Evolutionary conservation across 768 basidiomycete genomes (phyloP), one percentile per base, ranked within the genome.

Genomic region (Lyophyllum atratum): DNA sequence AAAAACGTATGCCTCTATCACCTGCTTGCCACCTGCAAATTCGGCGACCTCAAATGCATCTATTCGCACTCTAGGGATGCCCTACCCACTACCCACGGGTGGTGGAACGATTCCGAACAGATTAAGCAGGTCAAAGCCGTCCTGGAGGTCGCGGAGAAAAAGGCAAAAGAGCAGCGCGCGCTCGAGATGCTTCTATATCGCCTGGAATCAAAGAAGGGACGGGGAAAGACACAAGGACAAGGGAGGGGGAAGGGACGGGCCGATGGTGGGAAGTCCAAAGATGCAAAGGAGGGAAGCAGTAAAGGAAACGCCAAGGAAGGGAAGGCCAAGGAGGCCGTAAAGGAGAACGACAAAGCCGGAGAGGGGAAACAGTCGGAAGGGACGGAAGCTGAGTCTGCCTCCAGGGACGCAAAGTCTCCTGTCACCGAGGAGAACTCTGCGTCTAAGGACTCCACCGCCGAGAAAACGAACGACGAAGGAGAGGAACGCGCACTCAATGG

Each of bases 1-100:
- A 74, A 76, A 51, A 86, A 82, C 42, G 79, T 82, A n/a, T 82
- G 80, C 62, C 46, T 72, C 29, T 75, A 72, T 63, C 74, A 70
- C 59, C 64, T 81, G 17, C 64, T 80, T 9, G 71, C 68, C 12
- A 37, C 59, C 0, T 80, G 80, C 70, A 73, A 70, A 53, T 80
- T 76, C 56, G 71, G 73, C 29, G 66, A 61, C 10, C 46, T 61
- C 14, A 69, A 68, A 33, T 81, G 79, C 60, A 66, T 68, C 6
- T 80, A 81, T 54, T 60, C 71, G 39, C 80, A 81, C 59, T 71
- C 73, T 9, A 70, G 66, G 51, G 64, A 65, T 2, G 70, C 69
- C 50, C 72, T 81, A 12, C 69, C 70, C 5, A 56, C 67, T 1
- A 42, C 52, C 0, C 56, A 59, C 15, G 71, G 75, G 5, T 79